Percentiles rank a stretch among this genome's conserved stretches.
Conservation (phyloP, 169 alveolate species). For the Perkinsus olseni region DNA sequence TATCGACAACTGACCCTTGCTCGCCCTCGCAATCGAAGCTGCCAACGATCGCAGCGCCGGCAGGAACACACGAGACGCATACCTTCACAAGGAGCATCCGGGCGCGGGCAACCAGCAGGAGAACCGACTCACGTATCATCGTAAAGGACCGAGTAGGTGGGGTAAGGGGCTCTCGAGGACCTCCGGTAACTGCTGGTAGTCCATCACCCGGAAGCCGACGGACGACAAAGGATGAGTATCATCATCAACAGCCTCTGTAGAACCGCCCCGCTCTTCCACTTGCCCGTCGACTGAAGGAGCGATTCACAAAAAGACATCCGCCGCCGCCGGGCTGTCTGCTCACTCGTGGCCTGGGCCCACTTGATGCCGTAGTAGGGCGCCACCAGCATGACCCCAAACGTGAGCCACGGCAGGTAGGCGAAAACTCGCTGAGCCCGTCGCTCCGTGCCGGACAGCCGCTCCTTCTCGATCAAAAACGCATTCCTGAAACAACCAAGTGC, state of each 20-base stretch:
- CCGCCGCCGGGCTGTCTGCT: background rate
- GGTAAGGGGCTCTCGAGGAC: background rate
- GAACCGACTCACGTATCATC: background rate
- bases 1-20: background rate
- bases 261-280: background rate
- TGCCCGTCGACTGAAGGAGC: background rate
- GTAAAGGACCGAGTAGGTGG: background rate
- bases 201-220: background rate
- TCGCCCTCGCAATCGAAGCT: background rate
- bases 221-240: background rate
- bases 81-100: background rate
- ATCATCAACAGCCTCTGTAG: background rate
- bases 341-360: background rate
- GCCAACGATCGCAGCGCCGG: background rate
- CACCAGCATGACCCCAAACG: background rate
- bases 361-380: background rate
- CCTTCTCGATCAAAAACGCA: background rate
- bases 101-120: no score
- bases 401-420: background rate
- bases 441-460: background rate
- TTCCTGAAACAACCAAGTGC: background rate
- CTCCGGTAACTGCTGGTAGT: background rate
- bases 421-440: background rate
- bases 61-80: background rate
- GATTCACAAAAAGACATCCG: background rate